Conservation (phyloP, 164 flowering plant species). For the Cinnamomum micranthum region DNA sequence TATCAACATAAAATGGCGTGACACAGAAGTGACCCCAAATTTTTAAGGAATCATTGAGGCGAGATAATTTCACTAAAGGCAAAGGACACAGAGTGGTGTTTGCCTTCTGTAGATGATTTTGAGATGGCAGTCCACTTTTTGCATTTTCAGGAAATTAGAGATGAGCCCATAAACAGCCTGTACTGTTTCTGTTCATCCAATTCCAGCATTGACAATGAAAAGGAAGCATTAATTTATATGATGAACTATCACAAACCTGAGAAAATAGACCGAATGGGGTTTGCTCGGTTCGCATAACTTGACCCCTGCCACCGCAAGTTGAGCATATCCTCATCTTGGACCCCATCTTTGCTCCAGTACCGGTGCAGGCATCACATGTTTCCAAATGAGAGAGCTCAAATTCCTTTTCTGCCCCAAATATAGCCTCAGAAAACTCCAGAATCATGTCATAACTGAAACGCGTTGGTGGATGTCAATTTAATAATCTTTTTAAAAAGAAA, state of each 20-base stretch:
- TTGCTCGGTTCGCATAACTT: conserved; percentile 99
- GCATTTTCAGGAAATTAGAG: no score
- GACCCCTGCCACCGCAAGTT: conserved; percentile 98
- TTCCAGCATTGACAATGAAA: neutral
- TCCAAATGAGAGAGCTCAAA: conserved; percentile 91
- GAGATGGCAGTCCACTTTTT: no score
- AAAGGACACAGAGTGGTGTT: no score
- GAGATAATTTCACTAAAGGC: no score
- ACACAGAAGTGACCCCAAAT: no score
- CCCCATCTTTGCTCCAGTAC: conserved; percentile 87
- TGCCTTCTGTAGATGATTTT: no score
- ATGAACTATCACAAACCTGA: conserved; percentile 49
- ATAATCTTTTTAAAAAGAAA: neutral
- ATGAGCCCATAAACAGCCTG: no score
- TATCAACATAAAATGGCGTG: no score
- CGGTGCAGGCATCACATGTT: conserved; percentile 79
- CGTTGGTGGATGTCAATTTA: neutral
- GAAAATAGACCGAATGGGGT: conserved; percentile 98
- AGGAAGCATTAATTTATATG: neutral
- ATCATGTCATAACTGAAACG: conserved; percentile 81
- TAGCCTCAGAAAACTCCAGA: conserved; percentile 79
- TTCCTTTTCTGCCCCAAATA: conserved; percentile 92
- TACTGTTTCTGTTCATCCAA: neutral
- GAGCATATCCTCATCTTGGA: conserved; percentile 93
- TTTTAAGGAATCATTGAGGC: no score